Base-by-base conservation (phyloP, 1,284 basidiomycete species). In the Mycena sp. region DNA sequence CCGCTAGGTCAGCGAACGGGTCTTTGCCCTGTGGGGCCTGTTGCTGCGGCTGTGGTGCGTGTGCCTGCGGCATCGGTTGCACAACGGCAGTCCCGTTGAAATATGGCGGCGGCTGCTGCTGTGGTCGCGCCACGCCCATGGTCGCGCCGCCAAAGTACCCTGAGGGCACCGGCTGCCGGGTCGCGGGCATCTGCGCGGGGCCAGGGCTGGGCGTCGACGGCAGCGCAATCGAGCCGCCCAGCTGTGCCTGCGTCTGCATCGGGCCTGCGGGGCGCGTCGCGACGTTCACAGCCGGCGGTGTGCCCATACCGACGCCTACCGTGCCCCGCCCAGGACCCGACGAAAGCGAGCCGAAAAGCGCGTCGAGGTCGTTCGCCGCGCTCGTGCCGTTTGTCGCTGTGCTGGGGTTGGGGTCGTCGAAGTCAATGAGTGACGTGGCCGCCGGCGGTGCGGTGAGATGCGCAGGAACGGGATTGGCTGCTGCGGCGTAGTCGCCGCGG, bases 1-100 rank as follows among this genome's bases (percentile, higher is more conserved):
- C 88, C 2, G 83, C 91, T 44, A 94, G 79, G 76, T 93, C 92
- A 16, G 90, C 90, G 70, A 94, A 94, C 38, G 92, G 92, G 76
- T 94, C 92, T 72, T 91, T 93, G 64, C 78, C 80, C 72, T 86
- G 84, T 49, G 76, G 59, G 40, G 71, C 38, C 25, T 63, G 44
- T 43, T 64, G 63, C 23, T 67, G 77, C 23, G 52, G 71, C 38
- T 35, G 75, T 29, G 69, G 56, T 32, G 54, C 45, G 30, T 67
- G 51, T 50, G 64, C 66, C 43, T 62, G 69, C 58, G 54, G 68
- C 55, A 45, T 73, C 57, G 71, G 64, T 54, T 72, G 74, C 60
- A 70, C 14, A 25, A 46, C 5, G 30, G 49, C 21, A 9, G 26
- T 17, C 5, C 61, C 61, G n/a, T 58, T 63, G 37, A 40, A 58